These are phyloP conservation scores for Russula foetens DNA, from an alignment of 768 basidiomycete species.

Conservation along the genomic window DNA sequence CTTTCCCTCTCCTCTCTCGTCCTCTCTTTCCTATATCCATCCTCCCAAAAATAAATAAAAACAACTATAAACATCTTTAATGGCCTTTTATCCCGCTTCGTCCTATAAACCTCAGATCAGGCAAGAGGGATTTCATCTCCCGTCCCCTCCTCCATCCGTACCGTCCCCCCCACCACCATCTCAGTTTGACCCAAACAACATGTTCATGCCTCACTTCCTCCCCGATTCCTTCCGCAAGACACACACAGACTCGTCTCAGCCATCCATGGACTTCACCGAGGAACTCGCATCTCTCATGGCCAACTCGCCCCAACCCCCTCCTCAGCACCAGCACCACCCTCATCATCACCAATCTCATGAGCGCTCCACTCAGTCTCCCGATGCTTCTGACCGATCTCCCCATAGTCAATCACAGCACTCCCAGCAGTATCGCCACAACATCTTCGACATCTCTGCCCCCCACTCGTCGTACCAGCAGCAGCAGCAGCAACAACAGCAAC, in stretches of 20 bases:
- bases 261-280: conserved; percentile 49
- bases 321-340: conserved; percentile 17
- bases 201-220: conserved; percentile 44
- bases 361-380: conserved; percentile 34
- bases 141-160: conserved; percentile 35
- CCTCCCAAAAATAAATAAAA: neutral
- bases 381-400: conserved; percentile 19
- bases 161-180: conserved; percentile 25
- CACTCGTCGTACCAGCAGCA: conserved; percentile 29
- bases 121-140: conserved; percentile 68
- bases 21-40: neutral
- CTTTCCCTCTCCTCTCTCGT: neutral
- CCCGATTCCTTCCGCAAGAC: conserved; percentile 52
- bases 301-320: conserved; percentile 23
- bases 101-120: conserved; percentile 53
- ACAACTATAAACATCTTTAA: conserved; percentile 11
- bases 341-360: conserved; percentile 32
- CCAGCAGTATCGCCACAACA: conserved; percentile 36
- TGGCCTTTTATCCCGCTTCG: conserved; percentile 32
- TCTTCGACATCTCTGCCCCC: conserved; percentile 55
- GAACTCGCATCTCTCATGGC: conserved; percentile 58
- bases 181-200: conserved; percentile 27
- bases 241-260: conserved; percentile 26
- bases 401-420: conserved; percentile 26
- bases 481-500: conserved; percentile 23